phyloP scores from a whole-genome alignment of 495 filamentous ascomycete genomes.

The Aspergillus ellipticus region DNA sequence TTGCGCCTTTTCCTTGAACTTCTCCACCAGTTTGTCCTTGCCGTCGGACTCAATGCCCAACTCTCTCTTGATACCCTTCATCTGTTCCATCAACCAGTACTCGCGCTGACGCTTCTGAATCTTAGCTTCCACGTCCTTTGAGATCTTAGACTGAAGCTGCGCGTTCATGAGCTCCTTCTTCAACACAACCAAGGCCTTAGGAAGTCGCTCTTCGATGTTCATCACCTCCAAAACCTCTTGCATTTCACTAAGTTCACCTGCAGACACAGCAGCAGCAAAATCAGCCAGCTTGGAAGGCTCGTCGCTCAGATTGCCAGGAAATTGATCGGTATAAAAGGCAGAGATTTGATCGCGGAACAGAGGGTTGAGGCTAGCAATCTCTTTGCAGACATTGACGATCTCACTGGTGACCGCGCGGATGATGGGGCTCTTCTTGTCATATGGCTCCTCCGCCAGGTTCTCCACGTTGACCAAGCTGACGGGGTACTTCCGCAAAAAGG shows the following conservation, averaged over 20 bases:
- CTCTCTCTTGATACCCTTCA: slow-evolving; percentile 97
- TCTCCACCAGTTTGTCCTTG: slow-evolving; percentile 96
- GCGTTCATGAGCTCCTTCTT: slow-evolving; percentile 99
- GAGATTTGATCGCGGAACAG: slow-evolving; percentile 98
- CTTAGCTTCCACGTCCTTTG: slow-evolving; percentile 95
- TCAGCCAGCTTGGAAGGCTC: slow-evolving; percentile 94
- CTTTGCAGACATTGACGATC: slow-evolving; percentile 97
- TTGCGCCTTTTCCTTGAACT: slow-evolving; percentile 90
- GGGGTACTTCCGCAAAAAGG: slow-evolving; percentile 84
- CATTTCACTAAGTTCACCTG: slow-evolving; percentile 83
- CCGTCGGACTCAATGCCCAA: slow-evolving; percentile 95
- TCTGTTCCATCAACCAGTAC: slow-evolving; percentile 99
- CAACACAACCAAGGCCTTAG: slow-evolving; percentile 83
- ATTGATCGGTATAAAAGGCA: slow-evolving; percentile 92
- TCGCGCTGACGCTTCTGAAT: slow-evolving; percentile 97
- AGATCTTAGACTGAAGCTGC: slow-evolving; percentile 93
- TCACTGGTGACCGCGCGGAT: slow-evolving; percentile 92
- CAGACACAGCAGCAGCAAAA: slow-evolving; percentile 92
- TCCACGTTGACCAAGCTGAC: slow-evolving; percentile 94
- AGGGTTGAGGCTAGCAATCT: slow-evolving; percentile 86
- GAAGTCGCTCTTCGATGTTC: slow-evolving; percentile 84
- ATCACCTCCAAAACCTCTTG: slow-evolving; percentile 89
- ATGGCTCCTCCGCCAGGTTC: slow-evolving; percentile 81
- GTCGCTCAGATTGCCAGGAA: slow-evolving; percentile 87
- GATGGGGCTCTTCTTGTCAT: slow-evolving; percentile 80